Percentiles rank a stretch among this genome's conserved stretches.
These are phyloP conservation scores for Yamadazyma takamatsuzukensis DNA, from an alignment of 805 yeast genomes.

Conservation along the genomic window DNA sequence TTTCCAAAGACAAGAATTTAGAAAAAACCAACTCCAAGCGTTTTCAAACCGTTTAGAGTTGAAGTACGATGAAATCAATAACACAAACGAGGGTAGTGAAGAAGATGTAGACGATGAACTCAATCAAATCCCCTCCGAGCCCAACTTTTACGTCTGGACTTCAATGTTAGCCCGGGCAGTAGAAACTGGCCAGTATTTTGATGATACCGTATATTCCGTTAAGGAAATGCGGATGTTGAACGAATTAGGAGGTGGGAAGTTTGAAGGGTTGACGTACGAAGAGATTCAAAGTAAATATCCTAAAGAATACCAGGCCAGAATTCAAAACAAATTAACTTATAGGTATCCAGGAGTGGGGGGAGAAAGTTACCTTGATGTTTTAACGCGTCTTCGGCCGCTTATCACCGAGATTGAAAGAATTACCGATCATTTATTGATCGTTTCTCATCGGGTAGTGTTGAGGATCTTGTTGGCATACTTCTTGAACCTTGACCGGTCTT, in stretches of 20 bases:
- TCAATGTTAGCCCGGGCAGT: constrained; percentile 78
- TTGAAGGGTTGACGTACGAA: constrained; percentile 89
- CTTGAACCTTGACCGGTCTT: constrained; percentile 71
- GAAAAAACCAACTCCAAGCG: constrained; percentile 55
- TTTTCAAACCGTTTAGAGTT: constrained; percentile 46
- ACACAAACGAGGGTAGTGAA: constrained; percentile 2
- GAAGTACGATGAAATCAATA: constrained; percentile 25
- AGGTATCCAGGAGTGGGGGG: constrained; percentile 98
- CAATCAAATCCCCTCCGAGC: constrained; percentile 46
- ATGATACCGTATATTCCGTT: constrained; percentile 68
- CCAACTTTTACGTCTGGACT: constrained; percentile 87
- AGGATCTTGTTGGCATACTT: constrained; percentile 86
- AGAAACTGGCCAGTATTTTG: constrained; percentile 73
- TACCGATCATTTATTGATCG: constrained; percentile 75
- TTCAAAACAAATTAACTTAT: constrained; percentile 74
- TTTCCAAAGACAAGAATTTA: constrained; percentile 64
- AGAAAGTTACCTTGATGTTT: constrained; percentile 90
- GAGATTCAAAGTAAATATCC: constrained; percentile 75
- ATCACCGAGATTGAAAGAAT: constrained; percentile 92
- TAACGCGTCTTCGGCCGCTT: constrained; percentile 82
- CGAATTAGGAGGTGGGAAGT: constrained; percentile 90
- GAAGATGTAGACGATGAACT: constrained; percentile 17
- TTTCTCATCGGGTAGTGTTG: constrained; percentile 89
- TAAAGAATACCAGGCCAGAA: constrained; percentile 71
- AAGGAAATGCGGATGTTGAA: constrained; percentile 92